Evolutionary conservation across 352 stramenopile genomes (phyloP).

Genomic region (Phytophthora cryptogea): DNA sequence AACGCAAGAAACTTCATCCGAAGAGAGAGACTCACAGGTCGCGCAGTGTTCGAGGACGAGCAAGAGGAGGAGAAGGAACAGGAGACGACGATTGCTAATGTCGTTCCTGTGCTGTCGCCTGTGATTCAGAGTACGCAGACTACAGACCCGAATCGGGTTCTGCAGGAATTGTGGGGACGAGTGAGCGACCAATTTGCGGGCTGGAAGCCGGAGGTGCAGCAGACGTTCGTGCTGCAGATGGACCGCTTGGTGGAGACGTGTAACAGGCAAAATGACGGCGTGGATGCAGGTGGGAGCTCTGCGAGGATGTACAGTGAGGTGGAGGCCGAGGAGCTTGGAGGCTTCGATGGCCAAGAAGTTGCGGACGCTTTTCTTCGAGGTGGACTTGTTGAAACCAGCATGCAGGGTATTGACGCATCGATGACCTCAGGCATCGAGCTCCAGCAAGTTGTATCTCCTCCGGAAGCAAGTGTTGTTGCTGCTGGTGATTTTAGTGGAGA

Average conservation of each 20-base stretch:
- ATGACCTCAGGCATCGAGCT: background rate
- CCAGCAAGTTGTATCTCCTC: background rate
- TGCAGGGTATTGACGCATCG: background rate
- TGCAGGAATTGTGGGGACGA: background rate
- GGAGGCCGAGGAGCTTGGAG: background rate
- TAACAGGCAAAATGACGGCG: background rate
- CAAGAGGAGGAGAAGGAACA: background rate
- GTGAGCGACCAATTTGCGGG: background rate
- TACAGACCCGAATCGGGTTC: background rate
- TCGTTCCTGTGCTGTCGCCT: background rate
- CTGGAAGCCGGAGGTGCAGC: background rate
- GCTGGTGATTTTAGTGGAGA: background rate
- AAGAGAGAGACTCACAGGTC: constrained; percentile 19
- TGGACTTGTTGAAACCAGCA: background rate
- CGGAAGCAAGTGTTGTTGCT: background rate
- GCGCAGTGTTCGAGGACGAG: background rate
- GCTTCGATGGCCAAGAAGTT: constrained; percentile 1
- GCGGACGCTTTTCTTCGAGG: constrained; percentile 1
- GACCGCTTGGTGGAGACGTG: background rate
- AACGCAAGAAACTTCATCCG: constrained; percentile 54
- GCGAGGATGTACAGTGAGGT: background rate
- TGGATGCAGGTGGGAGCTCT: background rate
- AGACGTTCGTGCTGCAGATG: background rate
- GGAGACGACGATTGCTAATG: background rate
- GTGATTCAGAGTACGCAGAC: background rate